Base-by-base conservation (phyloP, 768 basidiomycete genomes). In the Psilocybe cubensis region DNA sequence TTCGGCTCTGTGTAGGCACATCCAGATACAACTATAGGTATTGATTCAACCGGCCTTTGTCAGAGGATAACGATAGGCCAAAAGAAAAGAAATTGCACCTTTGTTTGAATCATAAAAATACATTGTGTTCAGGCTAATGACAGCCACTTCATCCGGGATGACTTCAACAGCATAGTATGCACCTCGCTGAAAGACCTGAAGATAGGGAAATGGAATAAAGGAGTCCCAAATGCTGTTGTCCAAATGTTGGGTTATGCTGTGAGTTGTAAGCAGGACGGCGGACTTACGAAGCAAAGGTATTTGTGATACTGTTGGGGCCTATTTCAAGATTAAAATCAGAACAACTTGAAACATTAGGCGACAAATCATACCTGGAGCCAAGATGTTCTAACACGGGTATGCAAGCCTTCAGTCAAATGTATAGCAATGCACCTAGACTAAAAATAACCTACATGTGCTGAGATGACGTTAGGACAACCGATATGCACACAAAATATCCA, bases 21-120 rank as follows among this genome's bases (percentile, higher is more conserved):
- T 14, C 92, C 92, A 63, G 84, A 82, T 40, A 92, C 90, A 62
- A 87, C 92, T 94, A 61, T 17, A 50, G 66, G 48, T 51, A 25
- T 49, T 24, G 20, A 67, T 54, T 28, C 27, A 49, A 33, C 47
- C 28, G 47, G 41, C 33, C 43, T 41, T 27, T 18, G 28, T 48
- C 17, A 48, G 46, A 14, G n/a, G 23, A 44, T 20, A 21, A 11
- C 20, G n/a, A 27, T 4, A n/a, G 12, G 27, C 51, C 51, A 23
- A 33, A 46, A 25, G 25, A 41, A 18, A 40, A 56, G 38, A 42
- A 43, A 29, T 62, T 77, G 56, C 52, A 89, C 92, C 88, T 76
- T 91, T 91, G 72, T 95, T 95, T 12, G 89, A 86, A 69, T 92
- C 90, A 70, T 90, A 96, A 75, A 92, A 95, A 74, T 92, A 96